Evolutionary conservation across 2,329 filamentous ascomycete genomes (phyloP).

Genomic region (Clathrospora elynae): DNA sequence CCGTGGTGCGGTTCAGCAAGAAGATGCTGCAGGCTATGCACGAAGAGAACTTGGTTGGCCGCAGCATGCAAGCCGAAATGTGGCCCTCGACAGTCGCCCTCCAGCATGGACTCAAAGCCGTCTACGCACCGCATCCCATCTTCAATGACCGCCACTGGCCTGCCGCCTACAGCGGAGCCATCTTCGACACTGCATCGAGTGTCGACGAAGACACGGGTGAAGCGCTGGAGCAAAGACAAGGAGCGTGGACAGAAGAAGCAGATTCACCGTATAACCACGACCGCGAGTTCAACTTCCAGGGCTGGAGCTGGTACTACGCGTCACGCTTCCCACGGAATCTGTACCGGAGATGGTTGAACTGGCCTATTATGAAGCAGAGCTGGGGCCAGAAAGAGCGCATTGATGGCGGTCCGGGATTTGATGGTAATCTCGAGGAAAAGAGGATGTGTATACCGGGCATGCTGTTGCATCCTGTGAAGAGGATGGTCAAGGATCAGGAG

Average conservation of each 20-base stretch:
- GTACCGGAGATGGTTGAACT: constrained; percentile 84
- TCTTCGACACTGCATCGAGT: constrained; percentile 68
- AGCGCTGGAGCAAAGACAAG: constrained; percentile 66
- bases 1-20: constrained; percentile 80
- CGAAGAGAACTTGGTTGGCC: constrained; percentile 82
- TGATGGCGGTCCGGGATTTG: constrained; percentile 44
- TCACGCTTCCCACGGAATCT: constrained; percentile 79
- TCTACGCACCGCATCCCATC: constrained; percentile 86
- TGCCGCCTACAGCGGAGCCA: constrained; percentile 72
- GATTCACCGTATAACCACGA: constrained; percentile 60
- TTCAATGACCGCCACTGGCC: constrained; percentile 90
- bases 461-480: constrained; percentile 87
- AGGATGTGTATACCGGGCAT: constrained; percentile 91
- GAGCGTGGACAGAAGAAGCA: constrained; percentile 51
- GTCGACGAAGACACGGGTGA: constrained; percentile 32
- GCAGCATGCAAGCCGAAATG: constrained; percentile 96
- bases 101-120: constrained; percentile 91
- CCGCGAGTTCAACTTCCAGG: constrained; percentile 84
- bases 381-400: constrained; percentile 76
- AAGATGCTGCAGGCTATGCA: constrained; percentile 87
- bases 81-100: constrained; percentile 87
- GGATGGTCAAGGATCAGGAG: constrained; percentile 45
- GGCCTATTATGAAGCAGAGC: constrained; percentile 77
- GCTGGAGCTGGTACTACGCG: constrained; percentile 91
- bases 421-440: constrained; percentile 62